phyloP scores from a whole-genome alignment of 192 early-diverging fungal genomes.

The Coemansia sp. region DNA sequence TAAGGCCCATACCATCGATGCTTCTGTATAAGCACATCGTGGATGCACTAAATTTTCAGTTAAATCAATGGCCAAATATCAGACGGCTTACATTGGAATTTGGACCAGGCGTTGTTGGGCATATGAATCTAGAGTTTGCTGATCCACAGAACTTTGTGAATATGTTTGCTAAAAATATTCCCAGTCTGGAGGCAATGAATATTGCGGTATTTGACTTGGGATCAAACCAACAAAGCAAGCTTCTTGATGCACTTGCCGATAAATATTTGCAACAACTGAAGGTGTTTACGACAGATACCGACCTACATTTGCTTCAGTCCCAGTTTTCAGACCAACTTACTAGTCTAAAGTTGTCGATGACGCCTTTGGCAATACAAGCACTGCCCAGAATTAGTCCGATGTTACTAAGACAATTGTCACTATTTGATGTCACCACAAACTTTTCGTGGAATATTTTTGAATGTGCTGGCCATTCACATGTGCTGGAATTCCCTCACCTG shows the following conservation, averaged over 20 bases:
- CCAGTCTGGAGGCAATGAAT: neutral
- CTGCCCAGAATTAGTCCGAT: conserved; percentile 8
- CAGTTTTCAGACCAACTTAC: conserved; percentile 6
- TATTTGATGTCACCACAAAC: conserved; percentile 15
- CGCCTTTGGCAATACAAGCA: conserved; percentile 6
- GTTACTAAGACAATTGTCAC: conserved; percentile 4
- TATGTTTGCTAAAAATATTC: neutral
- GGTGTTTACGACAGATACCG: neutral
- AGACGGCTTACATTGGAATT: neutral
- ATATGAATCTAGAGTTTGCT: neutral
- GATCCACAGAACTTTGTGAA: conserved; percentile 6
- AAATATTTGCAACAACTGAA: neutral
- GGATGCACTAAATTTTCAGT: conserved; percentile 5
- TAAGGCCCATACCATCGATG: neutral
- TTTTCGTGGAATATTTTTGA: conserved; percentile 17
- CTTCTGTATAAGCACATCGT: neutral
- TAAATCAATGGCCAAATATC: conserved; percentile 1
- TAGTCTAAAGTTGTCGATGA: conserved; percentile 9
- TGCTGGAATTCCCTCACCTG: conserved; percentile 3
- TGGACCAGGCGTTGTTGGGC: conserved; percentile 4
- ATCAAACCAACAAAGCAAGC: neutral
- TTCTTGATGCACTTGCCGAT: conserved; percentile 1
- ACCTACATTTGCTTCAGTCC: neutral
- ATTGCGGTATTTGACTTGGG: neutral
- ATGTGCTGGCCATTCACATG: neutral